These are phyloP conservation scores for Dioszegia crocea DNA, from an alignment of 768 basidiomycete species.

Conservation along the genomic window DNA sequence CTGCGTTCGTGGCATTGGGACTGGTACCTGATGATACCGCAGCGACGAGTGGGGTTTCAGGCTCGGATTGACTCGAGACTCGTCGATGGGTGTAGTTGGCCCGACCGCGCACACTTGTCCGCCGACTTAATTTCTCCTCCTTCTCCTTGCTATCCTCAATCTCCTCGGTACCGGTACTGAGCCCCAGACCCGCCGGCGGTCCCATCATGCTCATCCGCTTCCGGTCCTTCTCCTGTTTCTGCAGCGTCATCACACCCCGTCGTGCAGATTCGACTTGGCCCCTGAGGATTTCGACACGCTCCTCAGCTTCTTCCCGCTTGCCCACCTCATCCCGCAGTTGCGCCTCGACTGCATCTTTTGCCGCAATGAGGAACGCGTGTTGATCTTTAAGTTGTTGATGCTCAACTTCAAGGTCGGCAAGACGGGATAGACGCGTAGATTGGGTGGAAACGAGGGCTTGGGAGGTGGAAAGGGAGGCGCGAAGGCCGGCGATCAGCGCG, in stretches of 20 bases:
- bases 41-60: background rate
- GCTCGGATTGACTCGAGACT: constrained; percentile 32
- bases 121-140: constrained; percentile 23
- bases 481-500: constrained; percentile 19
- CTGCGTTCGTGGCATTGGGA: background rate
- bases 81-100: constrained; percentile 20
- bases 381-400: constrained; percentile 32
- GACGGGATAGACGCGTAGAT: constrained; percentile 16
- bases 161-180: constrained; percentile 15
- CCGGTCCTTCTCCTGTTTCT: constrained; percentile 45
- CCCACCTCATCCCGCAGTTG: constrained; percentile 38
- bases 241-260: constrained; percentile 39
- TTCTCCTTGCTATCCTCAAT: constrained; percentile 3
- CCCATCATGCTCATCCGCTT: constrained; percentile 24
- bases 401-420: constrained; percentile 28
- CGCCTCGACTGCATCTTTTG: constrained; percentile 44
- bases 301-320: constrained; percentile 44
- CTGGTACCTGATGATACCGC: background rate
- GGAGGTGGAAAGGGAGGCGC: constrained; percentile 26
- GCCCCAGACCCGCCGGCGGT: constrained; percentile 16
- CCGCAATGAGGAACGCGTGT: constrained; percentile 36
- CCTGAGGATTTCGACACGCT: constrained; percentile 39
- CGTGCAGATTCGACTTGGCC: constrained; percentile 46
- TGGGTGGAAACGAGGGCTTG: constrained; percentile 31
- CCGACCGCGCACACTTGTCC: constrained; percentile 24